These are phyloP conservation scores for Sporothrix curviconia DNA, from an alignment of 2,329 filamentous ascomycete species.

Conservation along the genomic window DNA sequence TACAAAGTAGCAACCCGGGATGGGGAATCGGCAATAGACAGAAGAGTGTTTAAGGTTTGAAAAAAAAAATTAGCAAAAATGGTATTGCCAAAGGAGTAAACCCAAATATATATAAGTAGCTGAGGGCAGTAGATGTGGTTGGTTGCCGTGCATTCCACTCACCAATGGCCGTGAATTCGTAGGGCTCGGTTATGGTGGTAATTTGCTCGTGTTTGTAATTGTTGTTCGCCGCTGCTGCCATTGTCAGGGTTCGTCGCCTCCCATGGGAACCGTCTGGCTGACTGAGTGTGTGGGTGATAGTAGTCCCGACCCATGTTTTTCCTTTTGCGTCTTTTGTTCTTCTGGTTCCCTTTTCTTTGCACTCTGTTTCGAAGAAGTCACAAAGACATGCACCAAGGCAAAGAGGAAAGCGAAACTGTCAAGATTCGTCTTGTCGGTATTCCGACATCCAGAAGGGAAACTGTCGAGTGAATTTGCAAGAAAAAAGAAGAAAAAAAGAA, in stretches of 20 bases:
- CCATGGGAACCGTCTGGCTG: slow-evolving; percentile 16
- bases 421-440: too few species aligned
- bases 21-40: slow-evolving; percentile 47
- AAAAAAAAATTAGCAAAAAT: too few species aligned
- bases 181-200: slow-evolving; percentile 18
- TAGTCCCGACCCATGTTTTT: slow-evolving; percentile 20
- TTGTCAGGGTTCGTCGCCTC: slow-evolving; percentile 14
- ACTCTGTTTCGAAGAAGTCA: not conserved
- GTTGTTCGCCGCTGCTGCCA: not conserved
- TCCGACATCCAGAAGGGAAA: too few species aligned
- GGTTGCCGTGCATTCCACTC: too few species aligned
- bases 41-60: too few species aligned
- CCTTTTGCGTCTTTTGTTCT: not conserved
- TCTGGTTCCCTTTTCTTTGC: too few species aligned
- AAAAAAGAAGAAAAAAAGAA: too few species aligned
- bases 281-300: slow-evolving; percentile 20
- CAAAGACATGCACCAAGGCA: not conserved
- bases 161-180: slow-evolving; percentile 23
- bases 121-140: too few species aligned
- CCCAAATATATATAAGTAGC: too few species aligned
- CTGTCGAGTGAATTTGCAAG: too few species aligned
- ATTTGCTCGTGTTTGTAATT: slow-evolving; percentile 9
- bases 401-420: too few species aligned
- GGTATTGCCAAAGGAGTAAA: too few species aligned
- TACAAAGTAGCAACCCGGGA: slow-evolving; percentile 48